These are phyloP conservation scores for Nicotiana tabacum DNA, from an alignment of 257 asterid species.

Conservation along the genomic window DNA sequence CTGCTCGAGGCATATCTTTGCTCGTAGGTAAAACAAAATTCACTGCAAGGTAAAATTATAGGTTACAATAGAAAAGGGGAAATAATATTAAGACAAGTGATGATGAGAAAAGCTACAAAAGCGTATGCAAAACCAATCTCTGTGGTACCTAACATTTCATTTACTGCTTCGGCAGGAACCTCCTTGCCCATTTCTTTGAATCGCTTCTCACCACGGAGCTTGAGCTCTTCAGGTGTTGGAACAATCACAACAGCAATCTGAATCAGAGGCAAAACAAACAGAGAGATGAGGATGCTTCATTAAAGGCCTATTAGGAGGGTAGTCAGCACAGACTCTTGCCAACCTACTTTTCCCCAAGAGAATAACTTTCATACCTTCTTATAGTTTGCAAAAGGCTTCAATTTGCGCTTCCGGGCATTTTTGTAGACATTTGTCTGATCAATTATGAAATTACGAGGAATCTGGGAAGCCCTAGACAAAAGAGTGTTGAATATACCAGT, in stretches of 20 bases:
- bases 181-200: constrained; percentile 47
- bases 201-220: constrained; percentile 38
- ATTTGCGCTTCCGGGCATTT: constrained; percentile 50
- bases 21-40: constrained; percentile 31
- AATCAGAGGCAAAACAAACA: constrained; percentile 5
- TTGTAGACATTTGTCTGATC: constrained; percentile 57
- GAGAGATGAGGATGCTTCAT: not conserved
- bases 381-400: constrained; percentile 45
- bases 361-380: constrained; percentile 31
- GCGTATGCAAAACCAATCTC: not conserved
- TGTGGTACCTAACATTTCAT: constrained; percentile 47
- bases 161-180: constrained; percentile 43
- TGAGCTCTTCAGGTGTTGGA: constrained; percentile 47
- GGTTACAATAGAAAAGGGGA: constrained; percentile 4
- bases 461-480: constrained; percentile 49
- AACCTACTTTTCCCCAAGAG: not conserved
- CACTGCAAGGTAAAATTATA: constrained; percentile 26
- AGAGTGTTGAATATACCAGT: constrained; percentile 47
- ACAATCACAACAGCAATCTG: constrained; percentile 57
- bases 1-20: constrained; percentile 18
- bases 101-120: constrained; percentile 13
- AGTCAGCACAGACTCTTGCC: not conserved
- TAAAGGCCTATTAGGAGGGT: not conserved
- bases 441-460: constrained; percentile 53
- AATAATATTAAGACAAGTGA: not conserved